Evolutionary conservation across 2,329 filamentous ascomycete species (phyloP).

Genomic region (Alternaria sp.): DNA sequence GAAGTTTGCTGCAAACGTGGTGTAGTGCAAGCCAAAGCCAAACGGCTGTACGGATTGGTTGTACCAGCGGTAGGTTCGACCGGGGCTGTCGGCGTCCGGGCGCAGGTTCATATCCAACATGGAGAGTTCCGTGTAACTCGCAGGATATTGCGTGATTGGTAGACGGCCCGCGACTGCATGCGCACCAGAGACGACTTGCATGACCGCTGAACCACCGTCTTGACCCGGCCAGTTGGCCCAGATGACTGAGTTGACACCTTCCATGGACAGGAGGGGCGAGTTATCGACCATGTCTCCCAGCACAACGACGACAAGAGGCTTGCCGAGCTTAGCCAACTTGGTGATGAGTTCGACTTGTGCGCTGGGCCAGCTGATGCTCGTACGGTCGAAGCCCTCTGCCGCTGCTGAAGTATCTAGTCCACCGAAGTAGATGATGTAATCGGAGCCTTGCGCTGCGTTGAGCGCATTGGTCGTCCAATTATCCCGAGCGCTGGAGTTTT

Average conservation of each 20-base stretch:
- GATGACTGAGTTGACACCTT: constrained; percentile 61
- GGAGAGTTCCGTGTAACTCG: constrained; percentile 60
- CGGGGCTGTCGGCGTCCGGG: constrained; percentile 56
- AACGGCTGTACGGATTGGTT: constrained; percentile 62
- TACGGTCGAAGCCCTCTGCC: constrained; percentile 62
- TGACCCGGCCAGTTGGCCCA: constrained; percentile 70
- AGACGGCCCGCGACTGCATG: constrained; percentile 63
- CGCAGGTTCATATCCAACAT: constrained; percentile 67
- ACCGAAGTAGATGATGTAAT: constrained; percentile 64
- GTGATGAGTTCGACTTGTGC: constrained; percentile 62
- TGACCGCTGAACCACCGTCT: constrained; percentile 64
- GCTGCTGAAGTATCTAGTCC: constrained; percentile 65
- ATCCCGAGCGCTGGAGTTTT: not conserved
- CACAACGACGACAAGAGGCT: constrained; percentile 63
- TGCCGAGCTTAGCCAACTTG: constrained; percentile 57
- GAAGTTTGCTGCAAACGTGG: constrained; percentile 55
- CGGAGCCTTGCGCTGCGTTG: constrained; percentile 54
- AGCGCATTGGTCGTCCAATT: constrained; percentile 16
- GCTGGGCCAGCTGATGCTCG: constrained; percentile 61
- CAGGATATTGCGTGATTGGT: constrained; percentile 66
- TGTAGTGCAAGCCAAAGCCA: constrained; percentile 67
- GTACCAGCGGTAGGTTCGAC: constrained; percentile 69
- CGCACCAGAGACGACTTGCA: constrained; percentile 63
- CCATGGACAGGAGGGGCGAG: constrained; percentile 58
- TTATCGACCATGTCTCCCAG: constrained; percentile 64